Base-by-base conservation (phyloP, 371 early-diverging fungal genomes). In the Rhizopus stolonifer region DNA sequence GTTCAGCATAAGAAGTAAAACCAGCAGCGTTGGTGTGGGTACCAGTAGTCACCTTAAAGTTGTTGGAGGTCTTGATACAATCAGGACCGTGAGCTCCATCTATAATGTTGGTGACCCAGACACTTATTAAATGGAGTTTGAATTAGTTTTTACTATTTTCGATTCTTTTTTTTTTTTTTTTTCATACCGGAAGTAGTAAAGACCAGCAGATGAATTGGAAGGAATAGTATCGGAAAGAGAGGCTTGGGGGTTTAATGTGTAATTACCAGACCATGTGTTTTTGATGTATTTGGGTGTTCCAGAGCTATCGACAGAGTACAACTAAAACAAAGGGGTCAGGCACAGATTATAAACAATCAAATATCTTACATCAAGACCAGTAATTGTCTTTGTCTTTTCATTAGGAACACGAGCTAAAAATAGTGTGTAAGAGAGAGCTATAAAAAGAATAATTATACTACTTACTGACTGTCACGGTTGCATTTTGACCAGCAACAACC, bases 41-140 rank as follows among this genome's bases (percentile, higher is more conserved):
- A 31, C 70, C 77, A 14, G 64, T 50, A 40, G 78, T 65, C 18
- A 77, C 77, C 64, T 82, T 82, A 54, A 82, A 80, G 40, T 67
- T 67, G 43, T 60, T 61, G 54, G 81, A 74, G 53, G 65, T 61
- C 56, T 82, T 72, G 14, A 57, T 5, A 34, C 68, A 67, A 19
- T 64, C 68, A 26, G 68, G 68, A 22, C 68, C 68, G 36, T 67
- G 68, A 34, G 46, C 47, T 11, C 64, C 68, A 17, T 60, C 23
- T 11, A 67, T 58, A 52, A 60, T 47, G 54, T 67, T 67, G 32
- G 68, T 67, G 14, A 67, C 64, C 68, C 68, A 67, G 29, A 64
- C 64, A 54, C 67, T 64, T 46, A 49, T n/a, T 7, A 36, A 15
- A 24, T 38, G 29, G 23, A 44, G 11, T n/a, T n/a, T n/a, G n/a